Base-by-base conservation (phyloP, 495 filamentous ascomycete species). In the Bacidia rubella region DNA sequence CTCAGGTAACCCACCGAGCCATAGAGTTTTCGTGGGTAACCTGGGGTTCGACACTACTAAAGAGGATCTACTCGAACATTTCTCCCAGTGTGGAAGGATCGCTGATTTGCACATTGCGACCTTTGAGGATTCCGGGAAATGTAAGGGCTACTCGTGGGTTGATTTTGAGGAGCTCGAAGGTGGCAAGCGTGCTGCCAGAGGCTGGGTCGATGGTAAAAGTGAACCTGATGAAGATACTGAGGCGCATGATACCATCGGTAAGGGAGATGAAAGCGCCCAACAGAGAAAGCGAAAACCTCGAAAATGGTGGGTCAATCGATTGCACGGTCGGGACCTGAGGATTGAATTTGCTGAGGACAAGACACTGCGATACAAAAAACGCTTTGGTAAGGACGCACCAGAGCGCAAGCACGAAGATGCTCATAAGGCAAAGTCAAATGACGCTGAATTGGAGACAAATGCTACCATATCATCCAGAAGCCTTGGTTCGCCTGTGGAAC, bases 81-180 rank as follows among this genome's bases (percentile, higher is more conserved):
- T 93, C 63, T 70, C 68, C 23, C 83, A 80, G 61, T 96, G 90
- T 60, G 92, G 92, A 39, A 75, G 79, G 45, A 74, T 99, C 51
- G 68, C 73, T 29, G 83, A 83, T 67, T 73, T 89, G 57, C 86
- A 90, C 64, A 69, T 95, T 44, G 93, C 93, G 2, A 95, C 90
- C 0, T 99, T 99, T 62, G 87, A 97, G 65, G 93, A 99, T 61
- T 80, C 82, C 38, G 93, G 92, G 23, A 97, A 97, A 70, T 97
- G 93, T 72, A 96, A 96, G 70, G 92, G 92, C 1, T 99, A 86
- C 71, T 90, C 82, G 19, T 97, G 92, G 86, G 80, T 97, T 45
- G 82, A 83, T 38, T 99, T 97, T 68, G 80, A 81, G 62, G 81
- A 87, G 22, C 57, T 87, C 17, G 81, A 84, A 19, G 77, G 81